These are phyloP conservation scores for Ceratocystis alfenasii DNA, from an alignment of 2,329 filamentous ascomycete species.

Conservation along the genomic window DNA sequence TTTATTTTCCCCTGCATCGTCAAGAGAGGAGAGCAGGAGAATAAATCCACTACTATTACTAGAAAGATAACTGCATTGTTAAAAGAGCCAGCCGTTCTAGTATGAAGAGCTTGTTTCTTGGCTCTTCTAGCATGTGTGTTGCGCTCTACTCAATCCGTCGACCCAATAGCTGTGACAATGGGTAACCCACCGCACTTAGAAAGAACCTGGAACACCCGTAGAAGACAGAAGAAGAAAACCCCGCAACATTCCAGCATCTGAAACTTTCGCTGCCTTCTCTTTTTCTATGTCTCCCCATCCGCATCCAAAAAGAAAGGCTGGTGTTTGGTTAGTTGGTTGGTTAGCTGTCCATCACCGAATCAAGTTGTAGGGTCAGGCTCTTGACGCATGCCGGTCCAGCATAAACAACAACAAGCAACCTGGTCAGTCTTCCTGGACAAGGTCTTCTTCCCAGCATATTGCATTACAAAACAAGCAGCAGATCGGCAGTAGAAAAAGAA, in stretches of 20 bases:
- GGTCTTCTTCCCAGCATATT: background rate
- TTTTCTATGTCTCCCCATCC: background rate
- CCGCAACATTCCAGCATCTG: constrained; percentile 5
- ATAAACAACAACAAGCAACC: background rate
- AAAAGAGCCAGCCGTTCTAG: background rate
- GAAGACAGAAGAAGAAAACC: background rate
- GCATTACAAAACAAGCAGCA: background rate
- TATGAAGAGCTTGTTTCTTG: no score
- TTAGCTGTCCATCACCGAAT: background rate
- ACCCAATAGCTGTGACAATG: no score
- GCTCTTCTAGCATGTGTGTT: no score
- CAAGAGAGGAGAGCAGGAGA: background rate
- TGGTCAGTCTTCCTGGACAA: background rate
- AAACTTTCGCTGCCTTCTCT: background rate
- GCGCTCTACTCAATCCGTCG: no score
- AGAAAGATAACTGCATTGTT: background rate
- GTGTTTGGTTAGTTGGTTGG: background rate
- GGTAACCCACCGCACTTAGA: no score
- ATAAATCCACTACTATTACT: background rate
- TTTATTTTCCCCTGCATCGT: background rate
- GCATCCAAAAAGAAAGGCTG: background rate
- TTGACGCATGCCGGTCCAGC: background rate
- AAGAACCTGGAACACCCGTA: background rate
- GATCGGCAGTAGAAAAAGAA: background rate
- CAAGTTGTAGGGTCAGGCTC: background rate